phyloP scores from a whole-genome alignment of 148 eudicot genomes.

The Camellia lanceoleosa region DNA sequence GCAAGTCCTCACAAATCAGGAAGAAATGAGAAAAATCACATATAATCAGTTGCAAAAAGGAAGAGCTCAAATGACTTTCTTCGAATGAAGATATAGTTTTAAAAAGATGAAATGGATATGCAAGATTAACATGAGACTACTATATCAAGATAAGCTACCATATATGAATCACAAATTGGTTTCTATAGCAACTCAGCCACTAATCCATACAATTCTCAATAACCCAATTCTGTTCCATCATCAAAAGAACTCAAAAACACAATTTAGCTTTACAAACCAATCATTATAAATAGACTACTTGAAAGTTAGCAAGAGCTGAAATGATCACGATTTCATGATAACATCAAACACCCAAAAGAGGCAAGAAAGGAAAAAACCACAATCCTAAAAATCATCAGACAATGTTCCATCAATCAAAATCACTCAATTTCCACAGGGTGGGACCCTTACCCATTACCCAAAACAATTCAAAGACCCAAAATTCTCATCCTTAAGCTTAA shows the following conservation, averaged over 20 bases:
- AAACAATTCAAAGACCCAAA: not conserved
- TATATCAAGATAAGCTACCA: not conserved
- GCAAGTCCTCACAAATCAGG: not conserved
- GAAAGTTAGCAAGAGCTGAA: not conserved
- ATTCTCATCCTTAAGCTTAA: not conserved
- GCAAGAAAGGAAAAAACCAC: not conserved
- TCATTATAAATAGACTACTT: not conserved
- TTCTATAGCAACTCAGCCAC: not conserved
- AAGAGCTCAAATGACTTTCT: not conserved
- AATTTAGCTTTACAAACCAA: not conserved
- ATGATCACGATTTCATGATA: not conserved
- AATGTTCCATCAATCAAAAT: not conserved
- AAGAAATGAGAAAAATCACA: not conserved
- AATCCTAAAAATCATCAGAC: not conserved
- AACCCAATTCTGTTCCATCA: not conserved
- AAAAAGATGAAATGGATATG: not conserved
- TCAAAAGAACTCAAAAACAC: not conserved
- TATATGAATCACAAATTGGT: not conserved
- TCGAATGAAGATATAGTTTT: not conserved
- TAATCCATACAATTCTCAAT: constrained; percentile 1
- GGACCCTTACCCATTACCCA: not conserved
- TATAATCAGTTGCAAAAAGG: not conserved
- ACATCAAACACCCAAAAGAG: not conserved
- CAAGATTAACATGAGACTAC: not conserved
- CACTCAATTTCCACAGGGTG: not conserved